A percentile compares a stretch with the other conserved stretches of the same genome.
These are phyloP conservation scores for Aspergillus bridgeri DNA, from an alignment of 495 filamentous ascomycete species.

Conservation along the genomic window DNA sequence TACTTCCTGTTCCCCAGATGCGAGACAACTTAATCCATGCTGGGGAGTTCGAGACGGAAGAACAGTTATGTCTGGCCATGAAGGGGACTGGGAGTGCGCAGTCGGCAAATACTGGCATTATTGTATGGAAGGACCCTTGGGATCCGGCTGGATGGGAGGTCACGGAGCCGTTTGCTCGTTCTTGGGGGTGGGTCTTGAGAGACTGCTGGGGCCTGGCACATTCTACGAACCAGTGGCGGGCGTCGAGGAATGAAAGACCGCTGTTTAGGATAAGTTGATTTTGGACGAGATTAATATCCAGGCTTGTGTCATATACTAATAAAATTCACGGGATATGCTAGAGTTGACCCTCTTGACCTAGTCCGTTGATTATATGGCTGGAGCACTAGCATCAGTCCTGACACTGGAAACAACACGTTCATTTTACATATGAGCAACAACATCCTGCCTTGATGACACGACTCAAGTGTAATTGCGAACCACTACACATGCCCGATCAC, in stretches of 20 bases:
- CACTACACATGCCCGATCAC: conserved; percentile 9
- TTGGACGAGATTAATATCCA: too few relatives aligned
- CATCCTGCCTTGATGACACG: too few relatives aligned
- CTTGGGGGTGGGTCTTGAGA: conserved; percentile 40
- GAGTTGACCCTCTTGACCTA: too few relatives aligned
- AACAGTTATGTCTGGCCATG: conserved; percentile 39
- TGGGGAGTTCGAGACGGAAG: conserved; percentile 38
- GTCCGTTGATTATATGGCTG: too few relatives aligned
- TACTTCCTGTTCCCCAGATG: conserved; percentile 33
- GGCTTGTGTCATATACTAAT: too few relatives aligned
- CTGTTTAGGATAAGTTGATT: conserved; percentile 11
- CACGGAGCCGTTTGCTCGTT: conserved; percentile 32
- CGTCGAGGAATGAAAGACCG: conserved; percentile 27
- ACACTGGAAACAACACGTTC: too few relatives aligned
- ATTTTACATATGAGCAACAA: too few relatives aligned
- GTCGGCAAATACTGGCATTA: conserved; percentile 21
- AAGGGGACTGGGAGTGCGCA: conserved; percentile 21
- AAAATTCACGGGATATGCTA: too few relatives aligned
- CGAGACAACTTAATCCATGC: conserved; percentile 37
- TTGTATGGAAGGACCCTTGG: conserved; percentile 48
- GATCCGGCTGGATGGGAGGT: conserved; percentile 41
- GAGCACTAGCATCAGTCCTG: too few relatives aligned
- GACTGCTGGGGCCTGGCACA: conserved; percentile 35
- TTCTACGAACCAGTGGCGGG: conserved; percentile 44
- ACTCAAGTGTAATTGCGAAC: too few relatives aligned